Conservation (phyloP, 1,284 basidiomycete genomes). For the Paramarasmius palmivorus region DNA sequence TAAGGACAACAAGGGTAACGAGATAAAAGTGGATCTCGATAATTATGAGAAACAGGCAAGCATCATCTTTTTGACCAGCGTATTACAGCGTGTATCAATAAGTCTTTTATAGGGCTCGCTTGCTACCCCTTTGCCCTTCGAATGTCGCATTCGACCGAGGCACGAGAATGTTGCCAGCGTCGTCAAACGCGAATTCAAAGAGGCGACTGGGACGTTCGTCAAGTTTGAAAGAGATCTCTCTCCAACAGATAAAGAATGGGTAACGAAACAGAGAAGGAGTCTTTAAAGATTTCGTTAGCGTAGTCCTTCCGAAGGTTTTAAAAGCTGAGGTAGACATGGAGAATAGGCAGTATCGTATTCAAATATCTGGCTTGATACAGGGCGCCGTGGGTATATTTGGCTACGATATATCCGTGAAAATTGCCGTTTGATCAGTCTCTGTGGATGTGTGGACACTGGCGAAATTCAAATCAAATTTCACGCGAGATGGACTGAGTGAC, state of each 20-base stretch:
- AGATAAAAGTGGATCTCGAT: slow-evolving; percentile 7
- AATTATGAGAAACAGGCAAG: neutral
- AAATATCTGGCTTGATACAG: too few relatives aligned
- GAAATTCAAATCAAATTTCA: too few relatives aligned
- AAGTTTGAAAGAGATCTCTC: slow-evolving; percentile 11
- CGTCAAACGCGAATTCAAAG: slow-evolving; percentile 14
- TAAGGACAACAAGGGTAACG: slow-evolving; percentile 8
- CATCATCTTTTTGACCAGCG: neutral
- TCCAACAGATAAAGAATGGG: neutral
- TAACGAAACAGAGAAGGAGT: neutral
- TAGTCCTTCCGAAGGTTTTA: too few relatives aligned
- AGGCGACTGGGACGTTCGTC: slow-evolving; percentile 13
- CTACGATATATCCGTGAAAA: too few relatives aligned
- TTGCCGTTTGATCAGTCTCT: too few relatives aligned
- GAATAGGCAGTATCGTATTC: too few relatives aligned
- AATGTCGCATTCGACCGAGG: slow-evolving; percentile 16
- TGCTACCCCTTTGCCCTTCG: slow-evolving; percentile 12
- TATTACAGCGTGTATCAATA: neutral
- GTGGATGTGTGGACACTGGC: too few relatives aligned
- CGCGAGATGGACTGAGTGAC: too few relatives aligned
- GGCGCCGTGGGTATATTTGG: too few relatives aligned
- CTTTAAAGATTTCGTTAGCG: neutral
- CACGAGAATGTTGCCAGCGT: slow-evolving; percentile 9
- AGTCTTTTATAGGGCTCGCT: slow-evolving; percentile 10
- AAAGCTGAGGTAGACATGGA: too few relatives aligned